Conservation (phyloP, 805 yeast genomes). For the Nakazawaea siamensis region DNA sequence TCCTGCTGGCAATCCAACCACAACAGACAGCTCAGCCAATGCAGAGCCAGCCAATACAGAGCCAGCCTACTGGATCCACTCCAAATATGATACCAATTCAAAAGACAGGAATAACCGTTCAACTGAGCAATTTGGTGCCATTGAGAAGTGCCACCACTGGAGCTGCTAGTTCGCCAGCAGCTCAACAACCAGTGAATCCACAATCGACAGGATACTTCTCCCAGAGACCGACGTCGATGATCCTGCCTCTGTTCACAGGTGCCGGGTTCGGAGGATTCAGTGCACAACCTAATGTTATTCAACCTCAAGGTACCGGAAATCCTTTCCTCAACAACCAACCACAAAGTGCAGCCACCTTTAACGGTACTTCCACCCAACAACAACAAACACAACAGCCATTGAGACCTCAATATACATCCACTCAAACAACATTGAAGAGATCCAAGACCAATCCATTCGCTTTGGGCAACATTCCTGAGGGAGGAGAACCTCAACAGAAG, state of each 20-base stretch:
- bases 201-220: conserved; percentile 21
- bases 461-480: conserved; percentile 18
- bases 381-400: conserved; percentile 8
- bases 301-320: conserved; percentile 16
- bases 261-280: conserved; percentile 47
- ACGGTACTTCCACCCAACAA: conserved; percentile 16
- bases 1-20: conserved; percentile 6
- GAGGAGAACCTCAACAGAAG: conserved; percentile 7
- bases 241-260: conserved; percentile 35
- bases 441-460: conserved; percentile 31
- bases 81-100: conserved; percentile 6
- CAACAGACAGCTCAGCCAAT: conserved; percentile 8
- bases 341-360: conserved; percentile 13
- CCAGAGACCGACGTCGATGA: conserved; percentile 13
- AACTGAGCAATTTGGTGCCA: conserved; percentile 6
- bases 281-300: conserved; percentile 14
- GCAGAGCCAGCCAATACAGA: background rate
- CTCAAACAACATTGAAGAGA: conserved; percentile 6
- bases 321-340: conserved; percentile 8
- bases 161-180: conserved; percentile 7
- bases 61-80: background rate
- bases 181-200: conserved; percentile 14
- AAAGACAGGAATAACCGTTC: conserved; percentile 4
- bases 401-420: conserved; percentile 3
- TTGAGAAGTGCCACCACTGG: conserved; percentile 1